Evolutionary conservation across 305 asterid genomes (phyloP), one percentile per base, ranked within the genome.

Genomic region (Fraxinus nigra): DNA sequence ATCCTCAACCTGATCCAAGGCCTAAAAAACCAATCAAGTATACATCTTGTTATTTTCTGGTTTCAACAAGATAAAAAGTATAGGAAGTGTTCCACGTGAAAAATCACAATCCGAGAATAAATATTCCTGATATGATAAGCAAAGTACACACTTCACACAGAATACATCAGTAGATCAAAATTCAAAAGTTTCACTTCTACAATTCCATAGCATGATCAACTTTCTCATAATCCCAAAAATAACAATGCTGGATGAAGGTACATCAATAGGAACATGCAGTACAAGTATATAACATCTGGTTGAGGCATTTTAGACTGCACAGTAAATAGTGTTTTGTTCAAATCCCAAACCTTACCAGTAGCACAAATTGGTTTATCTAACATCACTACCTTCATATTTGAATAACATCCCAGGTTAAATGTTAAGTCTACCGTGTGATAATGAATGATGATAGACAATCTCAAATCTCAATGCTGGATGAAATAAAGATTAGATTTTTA

Each of bases 1-100:
- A 82, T 92, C 94, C 86, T 96, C 99, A 35, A 96, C 98, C 76
- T 84, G 93, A 87, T 96, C 98, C 95, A 96, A 86, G 48, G 97
- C 97, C 99, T 94, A 85, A 83, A 37, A 78, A 81, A 67, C 69
- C 75, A 72, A 79, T 33, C 20, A 76, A 81, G 54, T 9, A 69
- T 72, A 83, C 61, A 38, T 54, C 70, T 3, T 74, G 79, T 85
- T 72, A 85, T 65, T 76, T 69, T 46, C 76, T 75, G 67, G 61
- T 26, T 65, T 76, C 38, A 76, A 69, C 75, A 26, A 76, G 38
- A 79, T 1, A 63, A 22, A 24, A 65, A 10, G 9, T 65, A 26
- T 65, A 63, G 35, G 18, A 63, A 10, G 73, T 24, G 30, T 26
- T 26, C 35, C 16, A 65, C 16, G 1, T 3, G 73, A 28, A 65